Base-by-base conservation (phyloP, 352 stramenopile genomes). In the Phytophthora cajani region DNA sequence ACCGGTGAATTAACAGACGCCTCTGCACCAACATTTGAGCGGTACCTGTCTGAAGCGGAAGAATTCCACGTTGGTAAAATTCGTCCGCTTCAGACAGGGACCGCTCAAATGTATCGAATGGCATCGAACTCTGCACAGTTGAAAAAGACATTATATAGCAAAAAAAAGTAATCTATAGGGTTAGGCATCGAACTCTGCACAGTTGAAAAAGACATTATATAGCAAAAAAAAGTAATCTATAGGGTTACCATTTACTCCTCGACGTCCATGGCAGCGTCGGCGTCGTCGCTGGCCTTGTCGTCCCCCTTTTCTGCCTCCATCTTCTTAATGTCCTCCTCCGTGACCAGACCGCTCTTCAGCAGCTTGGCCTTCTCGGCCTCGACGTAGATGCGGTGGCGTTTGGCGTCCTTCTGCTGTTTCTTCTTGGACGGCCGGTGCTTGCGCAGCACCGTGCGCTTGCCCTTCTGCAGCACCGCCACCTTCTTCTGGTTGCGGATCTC, bases 331-430 rank as follows among this genome's bases (percentile, higher is more conserved):
- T 96, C 88, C 46, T 94, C 87, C 70, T 93, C 73, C 30, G 88
- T 93, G 64, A 96, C 81, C 51, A 96, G 67, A 0, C 88, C 88
- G 60, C 79, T 92, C 60, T 87, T 88, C 25, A 96, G 71, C 63
- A 96, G 65, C 78, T 93, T 91, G 17, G 67, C 67, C 74, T 96
- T 92, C 69, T 96, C 89, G 14, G 67, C 69, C 2, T 94, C 85
- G 7, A 85, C 82, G 58, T 83, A 83, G 57, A 91, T 90, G 51
- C 86, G 76, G 68, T 82, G 79, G 69, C 85, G 89, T 73, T 96
- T 96, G 62, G 83, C 71, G 58, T 96, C 87, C 74, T 94, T 94
- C 62, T 91, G 82, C 63, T 81, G 77, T 78, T 96, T 96, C 78
- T 96, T 96, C 86, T 95, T 96, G 74, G 82, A 92, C 51, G 83